Conservation (phyloP, 805 yeast genomes). For the Middelhovenomyces tepae region DNA sequence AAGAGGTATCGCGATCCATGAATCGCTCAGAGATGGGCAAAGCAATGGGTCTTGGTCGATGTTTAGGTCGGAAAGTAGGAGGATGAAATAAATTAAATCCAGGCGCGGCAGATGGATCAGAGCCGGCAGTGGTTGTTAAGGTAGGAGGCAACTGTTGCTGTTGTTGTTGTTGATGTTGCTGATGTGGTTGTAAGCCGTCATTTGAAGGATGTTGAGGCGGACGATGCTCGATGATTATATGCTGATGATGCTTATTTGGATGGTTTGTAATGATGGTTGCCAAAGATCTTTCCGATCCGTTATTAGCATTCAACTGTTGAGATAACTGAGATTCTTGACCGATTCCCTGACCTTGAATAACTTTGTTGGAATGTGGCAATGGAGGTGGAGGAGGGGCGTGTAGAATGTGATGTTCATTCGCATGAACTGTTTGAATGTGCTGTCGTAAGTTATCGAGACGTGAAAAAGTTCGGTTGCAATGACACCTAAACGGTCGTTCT, state of each 20-base stretch:
- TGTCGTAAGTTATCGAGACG: conserved; percentile 84
- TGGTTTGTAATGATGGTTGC: conserved; percentile 2
- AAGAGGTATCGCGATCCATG: not conserved
- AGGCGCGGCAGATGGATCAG: conserved; percentile 5
- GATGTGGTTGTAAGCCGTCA: conserved; percentile 6
- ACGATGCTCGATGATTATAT: conserved; percentile 4
- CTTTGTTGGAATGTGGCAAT: conserved; percentile 9
- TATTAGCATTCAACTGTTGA: not conserved
- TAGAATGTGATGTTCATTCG: conserved; percentile 34
- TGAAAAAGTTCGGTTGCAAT: conserved; percentile 66
- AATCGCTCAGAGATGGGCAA: conserved; percentile 6
- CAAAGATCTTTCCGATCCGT: not conserved
- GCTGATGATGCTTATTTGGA: conserved; percentile 1
- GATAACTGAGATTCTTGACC: conserved; percentile 5
- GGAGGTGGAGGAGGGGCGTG: conserved; percentile 18
- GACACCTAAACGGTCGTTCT: conserved; percentile 85
- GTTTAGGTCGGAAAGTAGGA: conserved; percentile 6
- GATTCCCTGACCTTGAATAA: too few relatives aligned
- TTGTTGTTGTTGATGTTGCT: conserved; percentile 9
- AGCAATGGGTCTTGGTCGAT: conserved; percentile 14
- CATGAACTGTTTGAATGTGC: conserved; percentile 81
- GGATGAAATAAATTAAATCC: conserved; percentile 4
- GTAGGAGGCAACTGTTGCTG: conserved; percentile 5
- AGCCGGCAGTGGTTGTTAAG: conserved; percentile 12
- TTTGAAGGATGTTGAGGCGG: conserved; percentile 7